Evolutionary conservation across 257 asterid genomes (phyloP).

Genomic region (Nicotiana attenuata): DNA sequence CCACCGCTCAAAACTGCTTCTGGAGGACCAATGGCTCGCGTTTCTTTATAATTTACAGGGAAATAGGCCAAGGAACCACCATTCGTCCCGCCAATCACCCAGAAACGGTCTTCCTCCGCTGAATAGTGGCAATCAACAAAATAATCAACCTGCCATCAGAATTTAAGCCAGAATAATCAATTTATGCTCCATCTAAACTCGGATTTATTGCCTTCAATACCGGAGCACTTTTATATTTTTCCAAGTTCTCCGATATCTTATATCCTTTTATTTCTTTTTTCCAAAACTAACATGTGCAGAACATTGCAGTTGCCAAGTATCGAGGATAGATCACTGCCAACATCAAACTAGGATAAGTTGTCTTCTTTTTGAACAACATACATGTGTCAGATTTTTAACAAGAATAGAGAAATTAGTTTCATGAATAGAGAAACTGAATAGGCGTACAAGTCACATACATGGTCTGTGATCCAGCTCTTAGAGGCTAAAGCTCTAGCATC

Average conservation of each 20-base stretch:
- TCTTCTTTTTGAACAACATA: neutral
- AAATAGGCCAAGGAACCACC: slow-evolving; percentile 74
- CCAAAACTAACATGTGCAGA: neutral
- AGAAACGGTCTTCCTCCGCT: slow-evolving; percentile 55
- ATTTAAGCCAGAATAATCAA: neutral
- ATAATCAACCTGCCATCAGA: slow-evolving; percentile 62
- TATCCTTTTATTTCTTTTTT: neutral
- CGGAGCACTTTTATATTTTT: neutral
- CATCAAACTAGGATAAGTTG: neutral
- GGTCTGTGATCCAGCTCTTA: slow-evolving; percentile 61
- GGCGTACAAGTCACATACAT: slow-evolving; percentile 30
- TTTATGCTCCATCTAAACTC: neutral
- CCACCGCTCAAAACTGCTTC: slow-evolving; percentile 83
- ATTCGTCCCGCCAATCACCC: slow-evolving; percentile 81
- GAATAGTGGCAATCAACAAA: slow-evolving; percentile 86
- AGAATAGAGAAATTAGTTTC: neutral
- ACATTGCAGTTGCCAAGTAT: neutral
- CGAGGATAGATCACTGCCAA: neutral
- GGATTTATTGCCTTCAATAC: neutral
- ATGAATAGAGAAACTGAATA: neutral
- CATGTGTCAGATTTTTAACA: neutral
- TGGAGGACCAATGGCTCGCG: slow-evolving; percentile 42
- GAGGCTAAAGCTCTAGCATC: slow-evolving; percentile 83
- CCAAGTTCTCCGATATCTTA: neutral
- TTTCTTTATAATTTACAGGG: slow-evolving; percentile 40